Conservation (phyloP, 2,329 filamentous ascomycete species). For the Phialophora verrucosa region DNA sequence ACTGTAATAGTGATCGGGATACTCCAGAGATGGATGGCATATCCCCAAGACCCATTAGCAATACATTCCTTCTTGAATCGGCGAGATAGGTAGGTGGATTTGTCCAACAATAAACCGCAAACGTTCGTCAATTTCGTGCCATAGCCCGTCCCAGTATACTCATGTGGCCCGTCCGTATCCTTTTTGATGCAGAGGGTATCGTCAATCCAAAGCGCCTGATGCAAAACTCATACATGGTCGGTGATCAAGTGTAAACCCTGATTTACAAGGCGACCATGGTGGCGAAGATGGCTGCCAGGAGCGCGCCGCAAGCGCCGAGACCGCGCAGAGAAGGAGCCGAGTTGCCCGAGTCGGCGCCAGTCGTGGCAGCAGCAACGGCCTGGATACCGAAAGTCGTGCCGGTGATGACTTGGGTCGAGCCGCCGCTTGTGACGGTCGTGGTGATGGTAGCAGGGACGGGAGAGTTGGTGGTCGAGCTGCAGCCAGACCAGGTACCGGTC, state of each 20-base stretch:
- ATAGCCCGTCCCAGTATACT: neutral
- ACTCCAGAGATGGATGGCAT: neutral
- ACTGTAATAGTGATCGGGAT: neutral
- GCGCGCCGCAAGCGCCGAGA: constrained; percentile 33
- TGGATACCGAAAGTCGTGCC: constrained; percentile 41
- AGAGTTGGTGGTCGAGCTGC: constrained; percentile 37
- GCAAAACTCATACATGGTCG: neutral
- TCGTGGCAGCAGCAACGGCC: constrained; percentile 32
- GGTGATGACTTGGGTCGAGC: constrained; percentile 38
- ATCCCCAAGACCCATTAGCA: neutral
- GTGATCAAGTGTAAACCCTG: neutral
- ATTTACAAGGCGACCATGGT: constrained; percentile 39
- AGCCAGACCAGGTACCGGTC: constrained; percentile 41
- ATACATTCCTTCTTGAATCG: neutral
- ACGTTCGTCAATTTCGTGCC: neutral
- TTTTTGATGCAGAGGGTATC: constrained; percentile 11
- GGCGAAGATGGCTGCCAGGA: constrained; percentile 37
- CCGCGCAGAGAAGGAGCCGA: constrained; percentile 32
- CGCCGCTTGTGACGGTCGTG: constrained; percentile 35
- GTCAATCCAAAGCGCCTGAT: constrained; percentile 7
- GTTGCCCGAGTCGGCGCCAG: constrained; percentile 28
- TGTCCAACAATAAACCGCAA: neutral
- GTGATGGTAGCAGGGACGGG: constrained; percentile 39
- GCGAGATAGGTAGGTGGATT: neutral
- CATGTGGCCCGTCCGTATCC: neutral